Base-by-base conservation (phyloP, 2,329 filamentous ascomycete species). In the Diaporthe batatas region DNA sequence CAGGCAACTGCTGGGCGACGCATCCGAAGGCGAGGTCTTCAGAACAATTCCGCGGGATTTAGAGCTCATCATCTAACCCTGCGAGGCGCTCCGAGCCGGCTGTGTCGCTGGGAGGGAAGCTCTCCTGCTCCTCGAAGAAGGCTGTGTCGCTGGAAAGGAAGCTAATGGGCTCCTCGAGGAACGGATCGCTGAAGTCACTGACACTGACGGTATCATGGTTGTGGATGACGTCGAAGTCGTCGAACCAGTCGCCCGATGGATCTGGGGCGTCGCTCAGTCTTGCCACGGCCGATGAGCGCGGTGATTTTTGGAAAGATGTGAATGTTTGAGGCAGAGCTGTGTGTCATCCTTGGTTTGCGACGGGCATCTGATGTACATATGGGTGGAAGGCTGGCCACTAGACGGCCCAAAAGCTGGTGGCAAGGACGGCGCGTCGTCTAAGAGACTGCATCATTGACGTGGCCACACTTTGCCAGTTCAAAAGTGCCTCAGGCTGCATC, bases 231-330 rank as follows among this genome's bases (percentile, higher is more conserved):
- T 74, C 70, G 53, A 70, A 74, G 1, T 44, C 70, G 29, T n/a
- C n/a, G n/a, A n/a, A n/a, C n/a, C n/a, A n/a, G 44, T 74, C 73
- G 39, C 73, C 73, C n/a, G 67, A 70, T 12, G 62, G 58, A 4
- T 23, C 7, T 0, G 67, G 67, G 1, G 54, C 34, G 18, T 53
- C 4, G 18, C n/a, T n/a, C n/a, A 73, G 32, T 51, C 32, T 67
- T 36, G 32, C 59, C 73, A 74, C 73, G 2, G 1, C 70, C 3
- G 21, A 8, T 34, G 23, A 2, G 21, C 3, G 6, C 7, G 3
- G 1, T 2, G 7, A 32, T 23, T n/a, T 39, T n/a, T 39, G 8
- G 32, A 18, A 49, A 16, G 36, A 29, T 36, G 42, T 16, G 21
- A 7, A 11, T 18, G 6, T 7, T 39, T 25, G 47, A 12, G 10